phyloP scores from a whole-genome alignment of 495 filamentous ascomycete genomes.

The Aspergillus incahuasiensis region DNA sequence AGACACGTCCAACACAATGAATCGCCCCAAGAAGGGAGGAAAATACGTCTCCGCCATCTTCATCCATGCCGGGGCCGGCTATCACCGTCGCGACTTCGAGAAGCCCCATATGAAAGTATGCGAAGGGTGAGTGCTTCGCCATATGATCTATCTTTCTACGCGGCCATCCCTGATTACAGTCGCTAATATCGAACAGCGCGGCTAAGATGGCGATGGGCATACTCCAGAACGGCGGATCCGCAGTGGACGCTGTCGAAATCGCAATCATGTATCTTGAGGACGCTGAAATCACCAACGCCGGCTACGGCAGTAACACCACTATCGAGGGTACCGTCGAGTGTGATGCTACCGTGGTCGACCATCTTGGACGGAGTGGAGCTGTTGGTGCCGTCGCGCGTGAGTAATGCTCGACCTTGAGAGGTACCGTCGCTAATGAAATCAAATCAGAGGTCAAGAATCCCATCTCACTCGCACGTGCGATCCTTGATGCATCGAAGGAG shows the following conservation, averaged over 20 bases:
- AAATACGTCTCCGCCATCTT: constrained; percentile 69
- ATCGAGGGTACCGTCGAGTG: constrained; percentile 89
- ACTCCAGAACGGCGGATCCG: constrained; percentile 69
- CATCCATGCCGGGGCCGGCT: constrained; percentile 94
- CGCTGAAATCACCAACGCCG: constrained; percentile 91
- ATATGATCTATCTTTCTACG: background rate
- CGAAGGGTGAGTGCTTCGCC: constrained; percentile 62
- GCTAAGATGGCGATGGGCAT: constrained; percentile 73
- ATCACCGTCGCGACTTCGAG: constrained; percentile 82
- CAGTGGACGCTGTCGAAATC: constrained; percentile 87
- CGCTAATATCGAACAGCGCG: constrained; percentile 52
- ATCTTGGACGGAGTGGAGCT: constrained; percentile 84
- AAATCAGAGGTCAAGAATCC: constrained; percentile 82
- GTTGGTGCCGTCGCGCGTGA: constrained; percentile 85
- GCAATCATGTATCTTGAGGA: constrained; percentile 86
- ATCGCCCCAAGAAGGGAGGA: constrained; percentile 23
- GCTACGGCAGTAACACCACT: constrained; percentile 91
- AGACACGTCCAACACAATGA: constrained; percentile 21
- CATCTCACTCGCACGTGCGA: constrained; percentile 74
- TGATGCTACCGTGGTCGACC: constrained; percentile 89
- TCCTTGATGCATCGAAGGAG: constrained; percentile 69
- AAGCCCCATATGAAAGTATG: constrained; percentile 77
- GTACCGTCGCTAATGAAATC: background rate
- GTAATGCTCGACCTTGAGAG: constrained; percentile 25
- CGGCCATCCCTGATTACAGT: background rate